Conservation (phyloP, 2,329 filamentous ascomycete species). For the Simplicillium aogashimaense region DNA sequence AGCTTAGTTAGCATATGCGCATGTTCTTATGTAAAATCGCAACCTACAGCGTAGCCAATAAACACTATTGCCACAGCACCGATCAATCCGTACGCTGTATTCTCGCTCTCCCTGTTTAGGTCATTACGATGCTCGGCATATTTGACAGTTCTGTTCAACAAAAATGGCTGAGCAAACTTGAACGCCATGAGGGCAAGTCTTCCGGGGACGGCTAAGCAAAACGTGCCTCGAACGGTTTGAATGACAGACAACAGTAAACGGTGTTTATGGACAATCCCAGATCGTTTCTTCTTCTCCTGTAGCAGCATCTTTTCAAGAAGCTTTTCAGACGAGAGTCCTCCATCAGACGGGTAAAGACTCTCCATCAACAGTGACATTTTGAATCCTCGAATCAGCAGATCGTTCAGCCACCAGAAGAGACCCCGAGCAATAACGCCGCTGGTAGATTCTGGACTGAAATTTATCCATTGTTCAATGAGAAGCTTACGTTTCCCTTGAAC, state of each 20-base stretch:
- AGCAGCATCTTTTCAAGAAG: not conserved
- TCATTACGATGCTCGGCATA: slow-evolving; percentile 5
- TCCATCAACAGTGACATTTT: slow-evolving; percentile 2
- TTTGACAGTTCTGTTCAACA: slow-evolving; percentile 10
- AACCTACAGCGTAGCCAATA: slow-evolving; percentile 8
- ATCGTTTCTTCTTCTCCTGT: not conserved
- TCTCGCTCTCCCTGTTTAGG: slow-evolving; percentile 3
- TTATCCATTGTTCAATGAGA: slow-evolving; percentile 14
- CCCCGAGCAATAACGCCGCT: slow-evolving; percentile 10
- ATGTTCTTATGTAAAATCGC: not conserved
- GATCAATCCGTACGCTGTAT: slow-evolving; percentile 10
- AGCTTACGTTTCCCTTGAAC: slow-evolving; percentile 4
- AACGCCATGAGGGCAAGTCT: slow-evolving; percentile 11
- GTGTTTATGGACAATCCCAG: not conserved
- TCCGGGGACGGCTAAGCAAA: slow-evolving; percentile 8
- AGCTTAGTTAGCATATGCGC: not conserved
- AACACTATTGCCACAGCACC: slow-evolving; percentile 10
- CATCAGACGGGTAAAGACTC: slow-evolving; percentile 1
- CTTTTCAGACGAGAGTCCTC: slow-evolving; percentile 2
- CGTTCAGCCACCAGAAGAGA: slow-evolving; percentile 14
- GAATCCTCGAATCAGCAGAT: slow-evolving; percentile 5
- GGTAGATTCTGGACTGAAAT: slow-evolving; percentile 17
- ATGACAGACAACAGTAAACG: slow-evolving; percentile 2
- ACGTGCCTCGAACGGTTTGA: slow-evolving; percentile 5
- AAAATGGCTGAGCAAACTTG: slow-evolving; percentile 13